Evolutionary conservation across 257 asterid species (phyloP).

Genomic region (Verbascum thapsus): DNA sequence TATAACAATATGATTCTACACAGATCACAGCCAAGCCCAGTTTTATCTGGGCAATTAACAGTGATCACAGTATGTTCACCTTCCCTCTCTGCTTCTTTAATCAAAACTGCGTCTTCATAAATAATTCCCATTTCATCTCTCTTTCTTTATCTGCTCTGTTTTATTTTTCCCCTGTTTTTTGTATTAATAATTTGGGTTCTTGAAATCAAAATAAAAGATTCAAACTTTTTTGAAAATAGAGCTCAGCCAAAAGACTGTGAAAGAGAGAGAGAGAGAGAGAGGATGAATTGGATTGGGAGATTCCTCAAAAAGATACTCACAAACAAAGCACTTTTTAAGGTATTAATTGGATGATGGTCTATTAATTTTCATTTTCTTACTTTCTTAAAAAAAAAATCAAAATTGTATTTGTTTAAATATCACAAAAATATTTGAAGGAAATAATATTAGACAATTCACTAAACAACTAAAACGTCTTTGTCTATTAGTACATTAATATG

Average conservation of each 20-base stretch:
- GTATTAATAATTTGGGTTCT: slow-evolving; percentile 24
- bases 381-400: no score
- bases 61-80: slow-evolving; percentile 63
- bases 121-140: slow-evolving; percentile 56
- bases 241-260: slow-evolving; percentile 29
- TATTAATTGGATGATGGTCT: no score
- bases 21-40: slow-evolving; percentile 85
- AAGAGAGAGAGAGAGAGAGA: slow-evolving; percentile 30
- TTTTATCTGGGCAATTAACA: slow-evolving; percentile 76
- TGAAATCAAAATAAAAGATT: slow-evolving; percentile 25
- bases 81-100: slow-evolving; percentile 50
- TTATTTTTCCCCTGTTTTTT: neutral
- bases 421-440: no score
- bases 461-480: no score
- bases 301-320: slow-evolving; percentile 24
- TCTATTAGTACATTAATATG: no score
- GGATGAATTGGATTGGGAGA: slow-evolving; percentile 23
- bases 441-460: no score
- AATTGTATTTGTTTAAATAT: no score
- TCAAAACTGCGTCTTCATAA: slow-evolving; percentile 68
- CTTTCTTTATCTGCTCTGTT: neutral
- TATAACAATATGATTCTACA: slow-evolving; percentile 59
- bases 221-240: slow-evolving; percentile 15
- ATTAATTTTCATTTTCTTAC: no score
- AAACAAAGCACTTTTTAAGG: neutral